These are phyloP conservation scores for Cladosporium sp. DNA, from an alignment of 2,329 filamentous ascomycete species.

Conservation along the genomic window DNA sequence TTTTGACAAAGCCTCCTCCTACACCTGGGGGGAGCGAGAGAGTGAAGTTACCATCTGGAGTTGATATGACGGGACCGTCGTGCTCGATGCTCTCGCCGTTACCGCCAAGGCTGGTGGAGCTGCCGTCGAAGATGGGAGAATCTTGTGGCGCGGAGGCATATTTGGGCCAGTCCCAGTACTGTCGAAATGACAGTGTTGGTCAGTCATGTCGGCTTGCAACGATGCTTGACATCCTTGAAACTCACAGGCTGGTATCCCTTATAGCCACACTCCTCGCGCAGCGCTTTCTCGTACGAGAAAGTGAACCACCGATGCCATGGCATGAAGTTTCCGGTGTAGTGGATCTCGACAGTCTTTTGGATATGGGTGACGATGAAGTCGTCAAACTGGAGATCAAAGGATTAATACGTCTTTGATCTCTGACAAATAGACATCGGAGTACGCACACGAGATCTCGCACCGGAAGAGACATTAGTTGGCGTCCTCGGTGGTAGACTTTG, in stretches of 20 bases:
- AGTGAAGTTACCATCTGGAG: slow-evolving; percentile 44
- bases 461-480: slow-evolving; percentile 2
- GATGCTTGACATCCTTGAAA: background rate
- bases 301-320: slow-evolving; percentile 41
- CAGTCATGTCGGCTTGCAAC: background rate
- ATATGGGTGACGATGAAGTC: slow-evolving; percentile 28
- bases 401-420: no score
- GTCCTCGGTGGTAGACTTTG: slow-evolving; percentile 9
- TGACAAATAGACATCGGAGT: no score
- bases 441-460: slow-evolving; percentile 4
- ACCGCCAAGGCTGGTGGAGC: slow-evolving; percentile 36
- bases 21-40: slow-evolving; percentile 35
- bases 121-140: slow-evolving; percentile 54
- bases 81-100: slow-evolving; percentile 23
- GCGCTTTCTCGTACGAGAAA: slow-evolving; percentile 39
- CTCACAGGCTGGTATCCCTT: slow-evolving; percentile 35
- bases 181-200: slow-evolving; percentile 21
- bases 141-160: slow-evolving; percentile 40
- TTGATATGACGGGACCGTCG: slow-evolving; percentile 22
- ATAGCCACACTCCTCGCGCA: slow-evolving; percentile 42
- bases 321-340: slow-evolving; percentile 32
- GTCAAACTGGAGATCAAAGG: slow-evolving; percentile 17
- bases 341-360: slow-evolving; percentile 23
- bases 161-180: slow-evolving; percentile 47
- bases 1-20: slow-evolving; percentile 50